Conservation (phyloP, 257 asterid species). For the Leonotis leonurus region DNA sequence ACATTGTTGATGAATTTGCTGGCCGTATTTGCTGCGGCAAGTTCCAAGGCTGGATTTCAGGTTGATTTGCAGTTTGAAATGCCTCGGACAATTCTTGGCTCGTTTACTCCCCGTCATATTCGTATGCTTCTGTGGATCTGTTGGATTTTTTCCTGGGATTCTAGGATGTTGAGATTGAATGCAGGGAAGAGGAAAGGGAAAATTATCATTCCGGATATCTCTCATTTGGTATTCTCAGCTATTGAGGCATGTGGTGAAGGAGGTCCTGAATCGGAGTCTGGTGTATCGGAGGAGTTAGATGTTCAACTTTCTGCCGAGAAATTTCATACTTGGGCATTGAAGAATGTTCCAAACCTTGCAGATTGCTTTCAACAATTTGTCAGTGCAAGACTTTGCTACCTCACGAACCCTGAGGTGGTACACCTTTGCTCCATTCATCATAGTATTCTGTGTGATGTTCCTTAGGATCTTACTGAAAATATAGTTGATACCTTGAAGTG, state of each 20-base stretch:
- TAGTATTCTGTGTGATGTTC: not conserved
- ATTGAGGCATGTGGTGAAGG: conserved; percentile 47
- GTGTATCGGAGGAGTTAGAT: conserved; percentile 35
- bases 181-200: conserved; percentile 21
- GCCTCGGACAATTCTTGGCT: conserved; percentile 48
- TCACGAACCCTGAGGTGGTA: conserved; percentile 40
- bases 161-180: conserved; percentile 30
- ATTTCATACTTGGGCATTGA: conserved; percentile 67
- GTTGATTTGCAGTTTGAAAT: conserved; percentile 50
- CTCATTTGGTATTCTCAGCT: conserved; percentile 65
- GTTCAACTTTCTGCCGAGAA: conserved; percentile 56
- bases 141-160: conserved; percentile 72
- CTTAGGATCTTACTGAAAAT: not conserved
- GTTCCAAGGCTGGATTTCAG: conserved; percentile 64
- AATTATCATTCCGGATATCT: conserved; percentile 54
- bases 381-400: conserved; percentile 49
- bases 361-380: conserved; percentile 71
- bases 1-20: conserved; percentile 47
- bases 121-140: conserved; percentile 54
- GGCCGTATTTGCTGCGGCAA: conserved; percentile 37
- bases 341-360: conserved; percentile 62
- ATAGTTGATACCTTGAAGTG: too few species aligned
- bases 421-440: conserved; percentile 2
- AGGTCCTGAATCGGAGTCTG: conserved; percentile 30
- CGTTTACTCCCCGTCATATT: conserved; percentile 38